phyloP scores from a whole-genome alignment of 179 eudicot species.

The Beta corolliflora region DNA sequence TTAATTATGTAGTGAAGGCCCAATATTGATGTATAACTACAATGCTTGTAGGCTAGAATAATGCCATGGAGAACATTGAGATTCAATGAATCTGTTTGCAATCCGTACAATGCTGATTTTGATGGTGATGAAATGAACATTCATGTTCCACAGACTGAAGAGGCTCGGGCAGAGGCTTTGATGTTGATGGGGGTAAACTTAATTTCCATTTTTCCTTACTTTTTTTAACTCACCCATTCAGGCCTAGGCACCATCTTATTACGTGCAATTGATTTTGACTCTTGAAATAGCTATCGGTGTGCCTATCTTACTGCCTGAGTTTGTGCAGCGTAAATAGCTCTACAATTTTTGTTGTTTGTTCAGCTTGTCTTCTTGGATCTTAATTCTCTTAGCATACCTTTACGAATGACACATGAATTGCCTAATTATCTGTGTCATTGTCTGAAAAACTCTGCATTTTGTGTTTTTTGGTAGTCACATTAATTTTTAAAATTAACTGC shows the following conservation, averaged over 20 bases:
- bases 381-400: no score
- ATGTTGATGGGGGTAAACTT: constrained; percentile 90
- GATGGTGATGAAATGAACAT: constrained; percentile 99
- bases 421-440: neutral
- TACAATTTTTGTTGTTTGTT: no score
- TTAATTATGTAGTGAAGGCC: neutral
- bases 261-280: neutral
- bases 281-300: neutral
- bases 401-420: neutral
- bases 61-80: constrained; percentile 99
- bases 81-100: constrained; percentile 98
- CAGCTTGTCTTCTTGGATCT: neutral
- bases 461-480: neutral
- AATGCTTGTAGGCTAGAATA: constrained; percentile 72
- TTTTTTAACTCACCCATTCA: neutral
- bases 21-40: neutral
- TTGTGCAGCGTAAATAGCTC: neutral
- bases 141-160: constrained; percentile 99
- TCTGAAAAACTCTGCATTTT: neutral
- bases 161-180: constrained; percentile 94
- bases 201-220: neutral
- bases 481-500: constrained; percentile 18
- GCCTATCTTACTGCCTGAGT: neutral
- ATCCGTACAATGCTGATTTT: constrained; percentile 99
- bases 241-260: neutral